Evolutionary conservation across 2,329 filamentous ascomycete genomes (phyloP).

Genomic region (Pseudocercospora eumusae): DNA sequence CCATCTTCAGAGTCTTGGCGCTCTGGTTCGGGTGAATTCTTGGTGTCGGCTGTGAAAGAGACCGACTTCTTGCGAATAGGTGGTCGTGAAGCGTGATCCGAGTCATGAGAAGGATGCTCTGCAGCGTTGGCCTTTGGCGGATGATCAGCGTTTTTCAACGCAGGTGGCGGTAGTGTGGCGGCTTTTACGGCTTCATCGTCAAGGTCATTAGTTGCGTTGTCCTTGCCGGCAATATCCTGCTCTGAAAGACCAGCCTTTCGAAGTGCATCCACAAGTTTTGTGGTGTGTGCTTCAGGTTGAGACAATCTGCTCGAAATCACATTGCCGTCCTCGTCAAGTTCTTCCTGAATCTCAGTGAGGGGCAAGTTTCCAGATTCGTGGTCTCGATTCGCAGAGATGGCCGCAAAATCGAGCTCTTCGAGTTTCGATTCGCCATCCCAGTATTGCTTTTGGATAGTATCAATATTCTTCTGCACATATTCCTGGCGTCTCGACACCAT

Average conservation of each 20-base stretch:
- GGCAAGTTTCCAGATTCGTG: conserved; percentile 63
- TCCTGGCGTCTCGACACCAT: conserved; percentile 76
- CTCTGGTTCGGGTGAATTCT: conserved; percentile 45
- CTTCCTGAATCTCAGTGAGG: conserved; percentile 87
- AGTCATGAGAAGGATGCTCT: conserved; percentile 11
- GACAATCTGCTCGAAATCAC: conserved; percentile 61
- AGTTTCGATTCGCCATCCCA: conserved; percentile 69
- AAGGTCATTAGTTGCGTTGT: conserved; percentile 18
- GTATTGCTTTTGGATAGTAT: conserved; percentile 72
- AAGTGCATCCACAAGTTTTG: conserved; percentile 70
- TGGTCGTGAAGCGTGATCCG: conserved; percentile 16
- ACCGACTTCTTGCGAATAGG: conserved; percentile 56
- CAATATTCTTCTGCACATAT: conserved; percentile 82
- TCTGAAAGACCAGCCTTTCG: conserved; percentile 69
- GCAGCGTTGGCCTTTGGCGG: conserved; percentile 12
- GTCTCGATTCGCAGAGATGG: conserved; percentile 39
- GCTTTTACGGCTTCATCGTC: conserved; percentile 10
- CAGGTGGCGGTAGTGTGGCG: conserved; percentile 17
- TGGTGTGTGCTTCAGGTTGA: conserved; percentile 65
- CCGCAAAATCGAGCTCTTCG: conserved; percentile 54
- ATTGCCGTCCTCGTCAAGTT: conserved; percentile 88
- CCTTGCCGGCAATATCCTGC: conserved; percentile 28
- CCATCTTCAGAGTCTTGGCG: conserved; percentile 38
- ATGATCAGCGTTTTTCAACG: conserved; percentile 14
- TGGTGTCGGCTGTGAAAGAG: conserved; percentile 63